Conservation (phyloP, 371 early-diverging fungal species). For the Apophysomyces elegans region DNA sequence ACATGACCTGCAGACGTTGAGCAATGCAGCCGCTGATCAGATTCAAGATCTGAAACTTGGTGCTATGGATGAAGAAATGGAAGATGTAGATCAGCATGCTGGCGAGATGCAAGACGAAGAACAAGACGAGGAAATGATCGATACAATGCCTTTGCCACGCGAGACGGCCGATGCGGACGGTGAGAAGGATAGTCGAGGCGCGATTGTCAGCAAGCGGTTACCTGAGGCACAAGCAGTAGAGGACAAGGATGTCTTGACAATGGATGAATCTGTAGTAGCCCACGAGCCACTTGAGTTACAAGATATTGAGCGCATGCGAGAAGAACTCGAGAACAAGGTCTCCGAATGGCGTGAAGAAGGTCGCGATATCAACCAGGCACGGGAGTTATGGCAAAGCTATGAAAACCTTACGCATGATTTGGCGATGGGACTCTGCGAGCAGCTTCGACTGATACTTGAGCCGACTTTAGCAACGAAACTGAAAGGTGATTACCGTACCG, state of each 20-base stretch:
- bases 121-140: constrained; percentile 24
- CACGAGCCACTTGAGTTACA: constrained; percentile 66
- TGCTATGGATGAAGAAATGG: constrained; percentile 61
- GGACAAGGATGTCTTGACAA: constrained; percentile 37
- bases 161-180: constrained; percentile 41
- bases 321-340: constrained; percentile 59
- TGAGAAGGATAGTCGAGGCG: constrained; percentile 33
- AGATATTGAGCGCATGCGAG: constrained; percentile 64
- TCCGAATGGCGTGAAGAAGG: constrained; percentile 66
- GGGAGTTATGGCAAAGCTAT: constrained; percentile 89
- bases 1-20: constrained; percentile 79
- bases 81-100: constrained; percentile 53
- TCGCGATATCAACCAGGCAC: constrained; percentile 65
- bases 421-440: constrained; percentile 91
- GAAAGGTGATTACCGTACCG: constrained; percentile 98
- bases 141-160: constrained; percentile 45
- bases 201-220: constrained; percentile 42
- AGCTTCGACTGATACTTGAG: constrained; percentile 95
- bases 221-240: constrained; percentile 33
- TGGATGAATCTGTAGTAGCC: constrained; percentile 50
- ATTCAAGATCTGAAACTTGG: constrained; percentile 62
- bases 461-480: constrained; percentile 97
- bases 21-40: constrained; percentile 77
- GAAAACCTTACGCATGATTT: constrained; percentile 87
- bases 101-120: constrained; percentile 65